Base-by-base conservation (phyloP, 1,284 basidiomycete species). In the Ceratobasidium sp. region DNA sequence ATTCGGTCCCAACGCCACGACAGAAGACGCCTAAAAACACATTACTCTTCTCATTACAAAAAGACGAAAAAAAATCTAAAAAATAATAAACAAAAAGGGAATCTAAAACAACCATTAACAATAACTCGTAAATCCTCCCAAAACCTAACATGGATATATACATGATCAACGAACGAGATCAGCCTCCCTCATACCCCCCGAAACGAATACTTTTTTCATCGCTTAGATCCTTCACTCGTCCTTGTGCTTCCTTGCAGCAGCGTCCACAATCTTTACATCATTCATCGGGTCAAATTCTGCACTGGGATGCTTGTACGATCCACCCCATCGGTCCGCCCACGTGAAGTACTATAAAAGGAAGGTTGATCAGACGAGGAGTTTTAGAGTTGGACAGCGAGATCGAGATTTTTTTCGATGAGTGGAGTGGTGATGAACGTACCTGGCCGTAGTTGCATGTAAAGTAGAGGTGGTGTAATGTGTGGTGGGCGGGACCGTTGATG, bases 401-500 rank as follows among this genome's bases (percentile, higher is more conserved):
- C 9, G n/a, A 51, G 51, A 53, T 53, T 23, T 23, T 9, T 39
- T 33, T 46, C 46, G 73, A 46, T 33, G 33, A 33, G 33, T 33
- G 33, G 33, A 33, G 33, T 15, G 61, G n/a, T 28, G 10, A 15
- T 49, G 33, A 23, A 82, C 83, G 78, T 64, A 86, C 89, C 87
- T 95, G 94, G 23, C 97, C 97, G 85, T 97, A 98, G 89, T 98
- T 98, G 83, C 95, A 94, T 39, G 94, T 98, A 86, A 98, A 98
- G 87, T 97, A 97, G 53, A 98, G 86, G 84, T 98, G 97, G 84
- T 99, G 97, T 61, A 99, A 88, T 0, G 97, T 99, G 86, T 99
- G 97, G 84, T 99, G 97, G 3, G 97, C 96, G 2, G 97, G 98
- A 15, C 97, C 96, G 86, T 99, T 99, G 87, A 99, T 97, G 84